Evolutionary conservation across 768 basidiomycete species (phyloP).

Genomic region (Rhizopogon vinicolor): DNA sequence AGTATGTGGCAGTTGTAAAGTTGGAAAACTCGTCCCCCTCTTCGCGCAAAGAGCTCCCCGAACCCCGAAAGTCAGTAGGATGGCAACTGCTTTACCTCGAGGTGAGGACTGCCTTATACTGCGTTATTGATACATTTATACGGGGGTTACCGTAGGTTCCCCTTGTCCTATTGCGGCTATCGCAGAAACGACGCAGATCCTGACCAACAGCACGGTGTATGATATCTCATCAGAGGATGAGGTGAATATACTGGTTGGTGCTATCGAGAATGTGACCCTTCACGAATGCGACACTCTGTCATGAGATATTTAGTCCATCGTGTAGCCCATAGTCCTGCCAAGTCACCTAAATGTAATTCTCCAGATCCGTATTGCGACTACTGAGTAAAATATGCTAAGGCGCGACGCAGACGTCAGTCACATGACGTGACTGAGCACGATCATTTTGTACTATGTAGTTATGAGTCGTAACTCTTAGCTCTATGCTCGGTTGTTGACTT

Average conservation of each 20-base stretch:
- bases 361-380: too few species aligned
- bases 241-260: slow-evolving; percentile 8
- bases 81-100: slow-evolving; percentile 41
- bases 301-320: not conserved
- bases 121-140: not conserved
- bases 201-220: not conserved
- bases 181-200: not conserved
- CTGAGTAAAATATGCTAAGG: too few species aligned
- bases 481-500: too few species aligned
- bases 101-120: slow-evolving; percentile 26
- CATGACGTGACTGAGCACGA: too few species aligned
- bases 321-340: not conserved
- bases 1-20: slow-evolving; percentile 69
- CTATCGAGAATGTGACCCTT: slow-evolving; percentile 6
- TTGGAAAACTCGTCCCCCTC: slow-evolving; percentile 52
- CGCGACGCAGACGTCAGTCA: too few species aligned
- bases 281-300: not conserved
- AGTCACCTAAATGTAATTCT: too few species aligned
- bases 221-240: slow-evolving; percentile 4
- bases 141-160: slow-evolving; percentile 10
- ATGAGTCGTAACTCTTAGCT: too few species aligned
- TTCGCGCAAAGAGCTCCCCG: slow-evolving; percentile 39
- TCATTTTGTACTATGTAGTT: too few species aligned
- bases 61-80: slow-evolving; percentile 35
- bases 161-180: slow-evolving; percentile 3